Base-by-base conservation (phyloP, 331 rosid species). In the Phaseolus coccineus region DNA sequence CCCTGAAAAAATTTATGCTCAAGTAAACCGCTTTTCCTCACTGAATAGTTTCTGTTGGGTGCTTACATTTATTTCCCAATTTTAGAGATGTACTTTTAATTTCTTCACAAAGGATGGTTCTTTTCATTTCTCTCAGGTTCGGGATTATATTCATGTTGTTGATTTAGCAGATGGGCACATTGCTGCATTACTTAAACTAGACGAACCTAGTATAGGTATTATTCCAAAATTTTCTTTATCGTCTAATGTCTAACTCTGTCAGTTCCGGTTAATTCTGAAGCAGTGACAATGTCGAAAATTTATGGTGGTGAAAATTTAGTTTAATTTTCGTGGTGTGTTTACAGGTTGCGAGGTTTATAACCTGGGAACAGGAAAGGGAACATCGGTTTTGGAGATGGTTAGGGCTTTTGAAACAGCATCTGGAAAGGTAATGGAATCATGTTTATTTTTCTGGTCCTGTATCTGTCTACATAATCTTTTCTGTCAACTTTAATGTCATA, bases 111-210 rank as follows among this genome's bases (percentile, higher is more conserved):
- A n/a, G 72, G 37, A 79, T 78, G 25, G 27, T 63, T 80, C 74
- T 72, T 69, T 6, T 80, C 27, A 44, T 85, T 35, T 75, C 68
- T 84, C 37, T 71, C 93, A 96, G 99, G 98, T 93, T 42, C 97
- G 98, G 39, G 99, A 96, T 84, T 96, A 89, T 81, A 89, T 96
- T 85, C 99, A 96, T 56, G 98, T 96, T 24, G 91, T 90, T 85
- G 98, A 96, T 86, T 87, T 96, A 84, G 97, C 99, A 55, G 93
- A 93, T 77, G 99, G 98, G 46, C 99, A 96, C 84, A 96, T 93
- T 52, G 97, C 98, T 72, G 98, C 99, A 27, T 68, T 96, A 88
- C 79, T 39, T 78, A 96, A 96, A 87, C 76, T 96, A 47, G 89
- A 85, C 25, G 97, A 84, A 15, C 37, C 93, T 71, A 73, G 76